Evolutionary conservation across 2,329 filamentous ascomycete genomes (phyloP).

Genomic region (Fusarium odoratissimum): DNA sequence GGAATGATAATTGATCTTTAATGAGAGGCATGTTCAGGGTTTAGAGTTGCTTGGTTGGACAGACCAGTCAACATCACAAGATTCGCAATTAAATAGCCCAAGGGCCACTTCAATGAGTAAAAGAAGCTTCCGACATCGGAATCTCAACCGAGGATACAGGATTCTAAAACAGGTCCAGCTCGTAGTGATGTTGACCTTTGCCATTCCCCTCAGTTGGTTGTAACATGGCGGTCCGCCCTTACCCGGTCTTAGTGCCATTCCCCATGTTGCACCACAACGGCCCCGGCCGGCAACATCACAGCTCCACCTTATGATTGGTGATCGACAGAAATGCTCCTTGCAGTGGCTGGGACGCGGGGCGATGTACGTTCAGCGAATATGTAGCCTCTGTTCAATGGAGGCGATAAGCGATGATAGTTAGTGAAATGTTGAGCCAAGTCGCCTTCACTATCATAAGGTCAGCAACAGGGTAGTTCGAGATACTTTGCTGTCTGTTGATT

Average conservation of each 20-base stretch:
- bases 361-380: fast-evolving
- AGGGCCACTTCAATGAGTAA: fast-evolving
- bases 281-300: background rate
- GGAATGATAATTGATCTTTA: background rate
- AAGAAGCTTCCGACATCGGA: slow-evolving; percentile 13
- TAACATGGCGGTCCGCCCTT: slow-evolving; percentile 7
- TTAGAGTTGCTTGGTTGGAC: background rate
- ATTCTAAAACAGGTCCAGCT: background rate
- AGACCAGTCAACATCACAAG: background rate
- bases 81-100: background rate
- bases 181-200: background rate
- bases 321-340: background rate
- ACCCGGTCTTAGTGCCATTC: background rate
- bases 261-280: background rate
- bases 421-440: background rate
- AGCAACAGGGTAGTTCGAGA: background rate
- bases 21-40: slow-evolving; percentile 8
- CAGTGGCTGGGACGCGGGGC: fast-evolving
- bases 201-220: background rate
- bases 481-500: too few species aligned
- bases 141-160: background rate
- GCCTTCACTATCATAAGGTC: background rate
- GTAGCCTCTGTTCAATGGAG: background rate
- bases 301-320: background rate
- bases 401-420: background rate